Base-by-base conservation (phyloP, 2,329 filamentous ascomycete genomes). In the Aspergillus pseudotamarii region DNA sequence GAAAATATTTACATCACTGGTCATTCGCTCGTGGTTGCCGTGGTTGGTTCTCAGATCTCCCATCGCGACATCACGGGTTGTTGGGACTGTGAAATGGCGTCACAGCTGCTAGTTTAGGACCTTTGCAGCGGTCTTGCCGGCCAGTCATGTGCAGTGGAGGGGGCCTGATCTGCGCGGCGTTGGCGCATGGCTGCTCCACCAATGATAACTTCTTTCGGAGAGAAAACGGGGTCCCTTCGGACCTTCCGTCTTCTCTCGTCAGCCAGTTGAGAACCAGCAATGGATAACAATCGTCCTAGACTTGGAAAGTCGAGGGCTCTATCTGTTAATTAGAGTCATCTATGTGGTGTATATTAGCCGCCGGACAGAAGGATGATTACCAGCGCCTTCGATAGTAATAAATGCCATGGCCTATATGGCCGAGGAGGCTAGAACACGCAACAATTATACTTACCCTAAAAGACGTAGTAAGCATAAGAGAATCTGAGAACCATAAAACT, bases 81-180 rank as follows among this genome's bases (percentile, higher is more conserved):
- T 58, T 61, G 53, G 46, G 58, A 48, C 66, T 68, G 66, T 64
- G 63, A 48, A 48, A 70, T 70, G 69, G 62, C 69, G 68, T 71
- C 68, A 71, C 63, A 56, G 66, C 57, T 69, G 48, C 65, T 68
- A 53, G 51, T 66, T 70, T 63, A 60, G 68, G 64, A 65, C 59
- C 48, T 68, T 51, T 69, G 67, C 68, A 71, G 68, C 60, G 58
- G 45, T 41, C 62, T 63, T 57, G 51, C 45, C 60, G 50, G 60
- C 57, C 62, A 57, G 67, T 69, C 66, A 69, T 64, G 66, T 62
- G 46, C 36, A 55, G 66, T 61, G 46, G 36, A 46, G 30, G 41
- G 60, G 41, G 30, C 45, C 48, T 43, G 46, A 53, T 65, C 63
- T 62, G 60, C 59, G 51, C 59, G 57, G 46, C 46, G 58, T 46